Evolutionary conservation across 2,329 filamentous ascomycete genomes (phyloP).

Genomic region (Penicillium sp.): DNA sequence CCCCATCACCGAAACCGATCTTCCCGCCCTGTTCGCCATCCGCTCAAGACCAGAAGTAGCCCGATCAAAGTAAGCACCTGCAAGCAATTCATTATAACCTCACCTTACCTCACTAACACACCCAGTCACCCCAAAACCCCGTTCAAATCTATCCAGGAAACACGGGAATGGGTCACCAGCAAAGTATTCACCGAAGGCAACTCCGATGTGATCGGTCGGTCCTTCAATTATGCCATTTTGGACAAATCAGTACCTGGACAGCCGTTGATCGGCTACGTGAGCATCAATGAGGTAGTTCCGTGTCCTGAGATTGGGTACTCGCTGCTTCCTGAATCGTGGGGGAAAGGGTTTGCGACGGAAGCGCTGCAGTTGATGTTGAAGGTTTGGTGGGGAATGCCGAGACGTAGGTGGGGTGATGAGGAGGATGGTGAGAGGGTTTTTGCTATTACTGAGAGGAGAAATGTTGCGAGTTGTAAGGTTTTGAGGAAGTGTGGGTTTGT

Average conservation of each 20-base stretch:
- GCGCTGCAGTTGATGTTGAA: conserved; percentile 21
- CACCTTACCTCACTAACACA: background rate
- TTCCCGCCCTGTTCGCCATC: conserved; percentile 21
- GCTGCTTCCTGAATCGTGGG: conserved; percentile 23
- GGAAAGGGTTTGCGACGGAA: conserved; percentile 28
- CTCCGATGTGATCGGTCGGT: conserved; percentile 16
- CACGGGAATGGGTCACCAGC: conserved; percentile 21
- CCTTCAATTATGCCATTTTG: conserved; percentile 21
- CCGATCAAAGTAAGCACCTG: conserved; percentile 17
- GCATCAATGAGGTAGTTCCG: conserved; percentile 19
- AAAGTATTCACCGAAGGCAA: conserved; percentile 21
- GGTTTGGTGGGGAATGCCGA: conserved; percentile 25
- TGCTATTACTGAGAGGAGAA: conserved; percentile 19
- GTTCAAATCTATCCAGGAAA: conserved; percentile 21
- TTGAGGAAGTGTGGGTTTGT: conserved; percentile 25
- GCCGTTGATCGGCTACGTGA: conserved; percentile 22
- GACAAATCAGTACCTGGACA: conserved; percentile 15
- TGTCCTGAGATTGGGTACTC: conserved; percentile 27
- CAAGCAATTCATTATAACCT: too few species aligned
- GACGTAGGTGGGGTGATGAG: background rate
- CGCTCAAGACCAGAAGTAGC: conserved; percentile 25
- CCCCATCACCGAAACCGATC: conserved; percentile 19
- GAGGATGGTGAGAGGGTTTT: conserved; percentile 15
- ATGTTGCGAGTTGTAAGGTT: conserved; percentile 17
- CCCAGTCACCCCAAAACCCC: conserved; percentile 22